Conservation (phyloP, 2,329 filamentous ascomycete species). For the Clarireedia paspali region DNA sequence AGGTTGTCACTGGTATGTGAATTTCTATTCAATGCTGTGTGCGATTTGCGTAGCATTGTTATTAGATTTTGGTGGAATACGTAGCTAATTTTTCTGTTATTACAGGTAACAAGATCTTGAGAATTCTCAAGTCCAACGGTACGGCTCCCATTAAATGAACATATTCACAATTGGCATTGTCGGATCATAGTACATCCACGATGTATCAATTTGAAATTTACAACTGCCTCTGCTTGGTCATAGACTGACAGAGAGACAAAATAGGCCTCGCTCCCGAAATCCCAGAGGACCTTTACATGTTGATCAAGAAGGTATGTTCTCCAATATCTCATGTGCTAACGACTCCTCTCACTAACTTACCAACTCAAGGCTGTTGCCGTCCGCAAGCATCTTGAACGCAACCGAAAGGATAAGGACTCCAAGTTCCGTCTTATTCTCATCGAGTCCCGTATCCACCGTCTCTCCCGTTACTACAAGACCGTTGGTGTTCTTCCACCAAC, state of each 20-base stretch:
- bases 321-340: neutral
- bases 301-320: slow-evolving; percentile 92
- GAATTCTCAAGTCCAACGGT: slow-evolving; percentile 97
- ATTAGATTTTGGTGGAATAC: neutral
- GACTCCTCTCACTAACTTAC: slow-evolving; percentile 16
- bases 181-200: slow-evolving; percentile 27
- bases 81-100: slow-evolving; percentile 23
- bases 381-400: slow-evolving; percentile 99
- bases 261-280: slow-evolving; percentile 95
- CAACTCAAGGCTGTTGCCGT: slow-evolving; percentile 70
- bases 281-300: slow-evolving; percentile 99
- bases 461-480: slow-evolving; percentile 99
- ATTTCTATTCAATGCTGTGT: neutral
- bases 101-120: slow-evolving; percentile 97
- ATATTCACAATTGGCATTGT: slow-evolving; percentile 18
- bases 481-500: slow-evolving; percentile 77
- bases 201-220: slow-evolving; percentile 17
- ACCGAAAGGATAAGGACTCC: slow-evolving; percentile 99
- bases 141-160: slow-evolving; percentile 43
- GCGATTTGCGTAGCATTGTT: neutral
- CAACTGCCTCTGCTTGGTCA: slow-evolving; percentile 79
- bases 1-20: slow-evolving; percentile 83
- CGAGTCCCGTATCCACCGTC: slow-evolving; percentile 99
- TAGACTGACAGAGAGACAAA: slow-evolving; percentile 81
- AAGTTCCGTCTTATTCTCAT: slow-evolving; percentile 99